Percentiles rank a stretch among this genome's conserved stretches.
phyloP scores from a whole-genome alignment of 2,329 filamentous ascomycete genomes.

The Colletotrichum musae region DNA sequence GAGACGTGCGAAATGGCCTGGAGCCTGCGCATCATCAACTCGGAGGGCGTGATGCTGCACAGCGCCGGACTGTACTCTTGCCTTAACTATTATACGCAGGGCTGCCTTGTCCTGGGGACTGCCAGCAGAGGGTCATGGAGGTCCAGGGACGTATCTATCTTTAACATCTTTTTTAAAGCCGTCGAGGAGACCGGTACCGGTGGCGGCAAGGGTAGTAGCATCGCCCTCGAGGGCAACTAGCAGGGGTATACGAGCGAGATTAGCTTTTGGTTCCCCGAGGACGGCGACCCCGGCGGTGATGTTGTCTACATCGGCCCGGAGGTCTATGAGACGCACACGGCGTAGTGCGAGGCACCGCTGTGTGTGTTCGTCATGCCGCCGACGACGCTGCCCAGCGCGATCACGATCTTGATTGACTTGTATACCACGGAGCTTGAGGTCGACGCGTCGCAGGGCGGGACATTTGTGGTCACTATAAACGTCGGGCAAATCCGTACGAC shows the following conservation, averaged over 20 bases:
- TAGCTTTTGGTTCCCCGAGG: constrained; percentile 46
- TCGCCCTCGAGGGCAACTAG: constrained; percentile 42
- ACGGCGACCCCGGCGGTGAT: constrained; percentile 42
- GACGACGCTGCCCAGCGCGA: constrained; percentile 29
- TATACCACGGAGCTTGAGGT: constrained; percentile 44
- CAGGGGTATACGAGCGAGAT: constrained; percentile 46
- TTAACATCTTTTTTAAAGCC: constrained; percentile 43
- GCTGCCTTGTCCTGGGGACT: constrained; percentile 62
- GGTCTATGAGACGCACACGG: constrained; percentile 34
- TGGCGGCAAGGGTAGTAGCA: constrained; percentile 29
- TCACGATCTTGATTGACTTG: constrained; percentile 39
- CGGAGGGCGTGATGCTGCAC: constrained; percentile 62
- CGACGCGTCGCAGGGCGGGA: constrained; percentile 21
- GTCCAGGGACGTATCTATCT: constrained; percentile 41
- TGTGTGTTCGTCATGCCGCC: constrained; percentile 47
- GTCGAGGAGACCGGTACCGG: constrained; percentile 39
- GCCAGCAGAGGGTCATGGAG: constrained; percentile 55
- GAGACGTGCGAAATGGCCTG: constrained; percentile 56
- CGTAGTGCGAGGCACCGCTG: constrained; percentile 32
- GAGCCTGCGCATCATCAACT: constrained; percentile 66
- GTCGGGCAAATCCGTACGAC: constrained; percentile 32
- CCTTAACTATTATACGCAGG: constrained; percentile 70
- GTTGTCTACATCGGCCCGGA: constrained; percentile 44
- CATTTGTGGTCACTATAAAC: constrained; percentile 14
- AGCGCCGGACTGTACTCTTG: constrained; percentile 71